A percentile compares a stretch with the other conserved stretches of the same genome.
Conservation (phyloP, 2,329 filamentous ascomycete genomes). For the Exophiala oligosperma region DNA sequence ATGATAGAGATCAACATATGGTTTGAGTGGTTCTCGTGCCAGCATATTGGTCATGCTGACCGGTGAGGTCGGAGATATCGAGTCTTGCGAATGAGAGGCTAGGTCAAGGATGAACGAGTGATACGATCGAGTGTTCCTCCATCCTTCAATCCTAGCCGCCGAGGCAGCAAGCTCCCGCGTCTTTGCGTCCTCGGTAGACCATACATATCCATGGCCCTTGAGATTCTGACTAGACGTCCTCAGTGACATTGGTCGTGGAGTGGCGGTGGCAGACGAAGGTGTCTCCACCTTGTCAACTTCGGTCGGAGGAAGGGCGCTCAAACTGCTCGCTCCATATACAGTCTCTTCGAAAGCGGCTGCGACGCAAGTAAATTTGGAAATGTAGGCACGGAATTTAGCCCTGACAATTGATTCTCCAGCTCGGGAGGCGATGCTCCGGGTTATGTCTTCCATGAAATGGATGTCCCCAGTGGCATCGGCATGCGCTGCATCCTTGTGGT, state of each 20-base stretch:
- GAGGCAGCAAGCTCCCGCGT: slow-evolving; percentile 87
- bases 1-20: slow-evolving; percentile 80
- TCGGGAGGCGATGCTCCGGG: slow-evolving; percentile 78
- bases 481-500: slow-evolving; percentile 31
- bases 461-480: slow-evolving; percentile 79
- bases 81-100: slow-evolving; percentile 37
- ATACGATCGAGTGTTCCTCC: slow-evolving; percentile 93
- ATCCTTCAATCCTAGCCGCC: slow-evolving; percentile 90
- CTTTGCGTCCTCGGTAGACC: slow-evolving; percentile 79
- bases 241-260: slow-evolving; percentile 22
- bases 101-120: slow-evolving; percentile 85
- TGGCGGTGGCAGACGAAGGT: slow-evolving; percentile 4
- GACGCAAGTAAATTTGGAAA: slow-evolving; percentile 89
- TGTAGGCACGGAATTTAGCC: slow-evolving; percentile 90
- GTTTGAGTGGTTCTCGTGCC: slow-evolving; percentile 54
- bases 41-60: slow-evolving; percentile 59
- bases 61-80: slow-evolving; percentile 40
- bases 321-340: slow-evolving; percentile 87
- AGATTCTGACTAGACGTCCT: slow-evolving; percentile 39
- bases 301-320: slow-evolving; percentile 75
- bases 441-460: slow-evolving; percentile 83
- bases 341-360: slow-evolving; percentile 92
- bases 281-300: slow-evolving; percentile 58
- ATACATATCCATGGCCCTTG: slow-evolving; percentile 90
- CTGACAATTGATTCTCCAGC: slow-evolving; percentile 88